Conservation (phyloP, 495 filamentous ascomycete genomes). For the Xylaria palmicola region DNA sequence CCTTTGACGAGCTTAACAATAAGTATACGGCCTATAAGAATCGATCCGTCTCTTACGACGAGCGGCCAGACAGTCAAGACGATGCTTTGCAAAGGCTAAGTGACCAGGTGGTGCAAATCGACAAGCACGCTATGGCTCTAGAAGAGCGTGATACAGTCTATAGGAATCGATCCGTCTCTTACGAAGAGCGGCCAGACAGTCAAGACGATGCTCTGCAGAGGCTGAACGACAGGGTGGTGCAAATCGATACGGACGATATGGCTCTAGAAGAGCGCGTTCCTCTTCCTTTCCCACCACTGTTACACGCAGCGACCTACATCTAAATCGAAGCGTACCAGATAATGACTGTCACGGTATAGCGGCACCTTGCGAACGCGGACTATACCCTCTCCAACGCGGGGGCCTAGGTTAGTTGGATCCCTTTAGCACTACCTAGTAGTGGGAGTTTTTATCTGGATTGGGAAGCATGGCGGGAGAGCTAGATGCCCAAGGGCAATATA, state of each 20-base stretch:
- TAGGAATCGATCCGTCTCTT: slow-evolving; percentile 34
- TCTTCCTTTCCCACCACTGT: slow-evolving; percentile 20
- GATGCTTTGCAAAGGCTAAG: slow-evolving; percentile 42
- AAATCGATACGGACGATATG: slow-evolving; percentile 51
- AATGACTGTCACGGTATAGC: slow-evolving; percentile 17
- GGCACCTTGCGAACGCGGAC: slow-evolving; percentile 19
- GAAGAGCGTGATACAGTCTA: slow-evolving; percentile 42
- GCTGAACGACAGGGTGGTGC: slow-evolving; percentile 43
- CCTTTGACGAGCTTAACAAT: slow-evolving; percentile 46
- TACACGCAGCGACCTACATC: slow-evolving; percentile 29
- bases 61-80: slow-evolving; percentile 40
- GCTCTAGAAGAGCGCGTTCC: slow-evolving; percentile 49
- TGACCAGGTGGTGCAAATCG: slow-evolving; percentile 46
- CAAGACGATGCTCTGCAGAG: slow-evolving; percentile 42
- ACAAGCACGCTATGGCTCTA: slow-evolving; percentile 50
- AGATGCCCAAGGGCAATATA: too few species aligned
- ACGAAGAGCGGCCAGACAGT: slow-evolving; percentile 42
- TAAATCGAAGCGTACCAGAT: slow-evolving; percentile 24
- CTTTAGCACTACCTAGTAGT: background rate
- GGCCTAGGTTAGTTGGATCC: slow-evolving; percentile 5
- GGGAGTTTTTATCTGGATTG: too few species aligned
- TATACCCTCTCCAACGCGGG: background rate
- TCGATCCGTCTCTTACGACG: slow-evolving; percentile 44
- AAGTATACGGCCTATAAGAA: slow-evolving; percentile 42
- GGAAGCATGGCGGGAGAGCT: too few species aligned